phyloP scores from a whole-genome alignment of 345 rosid genomes.

The Ricinus communis region DNA sequence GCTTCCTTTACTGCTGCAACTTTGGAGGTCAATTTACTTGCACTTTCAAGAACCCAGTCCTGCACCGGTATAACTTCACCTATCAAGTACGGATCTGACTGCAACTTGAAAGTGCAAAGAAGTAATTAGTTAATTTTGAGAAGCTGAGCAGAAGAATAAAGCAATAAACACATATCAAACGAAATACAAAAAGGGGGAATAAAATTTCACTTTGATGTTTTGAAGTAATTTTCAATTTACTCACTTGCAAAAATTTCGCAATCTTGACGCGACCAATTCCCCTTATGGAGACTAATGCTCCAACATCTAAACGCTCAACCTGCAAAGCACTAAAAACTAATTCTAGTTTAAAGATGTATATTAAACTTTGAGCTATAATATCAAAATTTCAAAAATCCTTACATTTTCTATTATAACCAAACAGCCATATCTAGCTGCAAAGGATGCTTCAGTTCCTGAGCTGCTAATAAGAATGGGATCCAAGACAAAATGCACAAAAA shows the following conservation, averaged over 20 bases:
- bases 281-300: slow-evolving; percentile 66
- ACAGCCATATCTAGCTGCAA: slow-evolving; percentile 79
- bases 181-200: background rate
- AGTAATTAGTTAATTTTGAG: background rate
- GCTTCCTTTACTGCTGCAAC: slow-evolving; percentile 50
- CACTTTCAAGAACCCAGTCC: slow-evolving; percentile 35
- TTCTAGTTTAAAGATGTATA: slow-evolving; percentile 7
- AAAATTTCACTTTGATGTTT: background rate
- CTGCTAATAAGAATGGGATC: slow-evolving; percentile 64
- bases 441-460: slow-evolving; percentile 61
- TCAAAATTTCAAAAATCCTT: slow-evolving; percentile 30
- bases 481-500: slow-evolving; percentile 77
- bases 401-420: slow-evolving; percentile 71
- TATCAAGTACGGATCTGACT: slow-evolving; percentile 73
- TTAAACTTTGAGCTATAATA: background rate
- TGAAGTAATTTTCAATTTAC: slow-evolving; percentile 1
- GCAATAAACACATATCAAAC: background rate
- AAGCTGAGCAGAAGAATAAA: background rate
- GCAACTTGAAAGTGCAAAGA: slow-evolving; percentile 23
- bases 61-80: slow-evolving; percentile 66
- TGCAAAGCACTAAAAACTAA: slow-evolving; percentile 29
- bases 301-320: slow-evolving; percentile 71
- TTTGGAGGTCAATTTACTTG: slow-evolving; percentile 36
- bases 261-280: slow-evolving; percentile 73
- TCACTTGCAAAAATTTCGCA: slow-evolving; percentile 49